phyloP scores from a whole-genome alignment of 1,284 basidiomycete genomes.

The Leccinum pseudoinsigne region DNA sequence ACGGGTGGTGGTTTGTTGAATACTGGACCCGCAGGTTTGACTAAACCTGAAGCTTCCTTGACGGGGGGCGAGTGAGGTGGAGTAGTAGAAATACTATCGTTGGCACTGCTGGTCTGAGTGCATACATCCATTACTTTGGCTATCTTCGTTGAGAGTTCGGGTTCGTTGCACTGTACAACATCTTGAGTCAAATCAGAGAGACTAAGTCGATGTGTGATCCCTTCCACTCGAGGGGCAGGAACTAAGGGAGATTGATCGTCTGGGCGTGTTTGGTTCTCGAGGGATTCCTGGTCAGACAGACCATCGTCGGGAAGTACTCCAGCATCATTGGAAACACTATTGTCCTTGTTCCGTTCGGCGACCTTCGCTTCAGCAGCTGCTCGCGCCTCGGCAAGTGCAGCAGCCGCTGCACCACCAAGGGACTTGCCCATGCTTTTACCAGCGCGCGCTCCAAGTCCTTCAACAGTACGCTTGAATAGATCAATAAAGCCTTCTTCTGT shows the following conservation, averaged over 20 bases:
- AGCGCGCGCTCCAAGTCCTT: conserved; percentile 60
- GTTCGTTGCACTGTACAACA: not conserved
- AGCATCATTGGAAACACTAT: conserved; percentile 37
- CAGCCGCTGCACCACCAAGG: conserved; percentile 53
- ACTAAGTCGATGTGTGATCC: conserved; percentile 20
- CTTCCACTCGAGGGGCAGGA: conserved; percentile 3
- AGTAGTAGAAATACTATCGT: conserved; percentile 51
- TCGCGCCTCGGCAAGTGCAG: conserved; percentile 66
- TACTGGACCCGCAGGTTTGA: conserved; percentile 43
- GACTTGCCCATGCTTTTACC: conserved; percentile 65
- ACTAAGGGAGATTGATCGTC: not conserved
- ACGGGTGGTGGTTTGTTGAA: conserved; percentile 58
- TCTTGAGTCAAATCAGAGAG: conserved; percentile 28
- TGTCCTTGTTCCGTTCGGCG: conserved; percentile 56
- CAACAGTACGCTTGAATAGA: conserved; percentile 65
- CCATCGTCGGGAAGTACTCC: conserved; percentile 18
- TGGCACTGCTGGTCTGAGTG: conserved; percentile 2
- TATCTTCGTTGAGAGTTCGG: conserved; percentile 2
- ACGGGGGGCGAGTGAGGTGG: conserved; percentile 57
- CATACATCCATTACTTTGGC: not conserved
- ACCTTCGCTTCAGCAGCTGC: conserved; percentile 71
- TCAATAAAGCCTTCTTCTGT: conserved; percentile 51
- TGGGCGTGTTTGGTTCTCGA: conserved; percentile 18
- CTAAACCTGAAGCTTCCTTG: conserved; percentile 33
- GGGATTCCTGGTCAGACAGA: conserved; percentile 4